Base-by-base conservation (phyloP, 148 eudicot genomes). In the Camellia sinensis region DNA sequence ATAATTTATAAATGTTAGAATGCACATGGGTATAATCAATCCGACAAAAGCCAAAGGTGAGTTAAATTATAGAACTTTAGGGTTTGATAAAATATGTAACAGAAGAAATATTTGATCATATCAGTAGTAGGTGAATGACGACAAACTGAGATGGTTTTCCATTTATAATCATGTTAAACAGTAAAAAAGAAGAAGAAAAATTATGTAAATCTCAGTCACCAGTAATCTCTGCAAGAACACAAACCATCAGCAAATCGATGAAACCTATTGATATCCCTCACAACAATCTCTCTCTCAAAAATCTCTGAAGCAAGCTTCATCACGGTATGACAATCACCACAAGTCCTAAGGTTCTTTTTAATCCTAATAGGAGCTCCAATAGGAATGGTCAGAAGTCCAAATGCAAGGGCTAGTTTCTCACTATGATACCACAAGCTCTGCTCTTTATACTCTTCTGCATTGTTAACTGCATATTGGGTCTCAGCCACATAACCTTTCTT, bases 391-490 rank as follows among this genome's bases (percentile, higher is more conserved):
- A 85, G 84, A 65, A 86, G 71, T 75, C 82, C 88, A 61, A 88
- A 90, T 60, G 86, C 87, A 76, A 88, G 85, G 50, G 89, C 88
- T 75, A 90, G 81, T 83, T 80, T 89, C 73, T 87, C 86, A 77
- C 89, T 87, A 80, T 80, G 86, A 78, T 75, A 60, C 88, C 90
- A 87, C 67, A 88, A 81, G 70, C 87, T 85, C 69, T 62, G 85
- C 78, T 84, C 89, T 78, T 86, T 83, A 80, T 79, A 77, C 53
- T 77, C 81, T 60, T 73, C 86, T 5, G 73, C 60, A 74, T 79
- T 67, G 54, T 74, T 84, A 22, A 80, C 71, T 29, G 71, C 87
- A 59, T 56, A 87, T 48, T 88, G 78, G 37, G 79, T 78, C 53
- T 84, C 83, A 46, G 82, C 77, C 70, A 77, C 73, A 62, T 87